phyloP scores from a whole-genome alignment of 768 basidiomycete genomes.

The Auriculariales sp. region DNA sequence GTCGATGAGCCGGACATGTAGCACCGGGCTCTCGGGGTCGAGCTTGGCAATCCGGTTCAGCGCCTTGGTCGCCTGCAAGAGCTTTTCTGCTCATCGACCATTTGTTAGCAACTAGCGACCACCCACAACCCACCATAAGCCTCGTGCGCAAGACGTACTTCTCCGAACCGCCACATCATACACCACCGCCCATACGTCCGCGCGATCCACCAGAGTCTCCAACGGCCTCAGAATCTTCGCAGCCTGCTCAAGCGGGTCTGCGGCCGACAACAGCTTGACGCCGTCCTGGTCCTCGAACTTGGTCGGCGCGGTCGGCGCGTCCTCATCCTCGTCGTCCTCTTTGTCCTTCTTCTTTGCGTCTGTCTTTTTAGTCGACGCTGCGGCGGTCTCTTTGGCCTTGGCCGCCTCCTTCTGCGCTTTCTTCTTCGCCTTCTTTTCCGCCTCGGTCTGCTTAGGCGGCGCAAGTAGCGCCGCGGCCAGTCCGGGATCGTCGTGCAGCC shows the following conservation, averaged over 20 bases:
- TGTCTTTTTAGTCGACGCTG: conserved; percentile 20
- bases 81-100: conserved; percentile 41
- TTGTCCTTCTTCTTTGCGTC: background rate
- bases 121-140: no score
- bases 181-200: conserved; percentile 57
- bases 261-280: conserved; percentile 41
- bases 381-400: conserved; percentile 9
- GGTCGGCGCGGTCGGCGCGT: conserved; percentile 35
- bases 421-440: conserved; percentile 72
- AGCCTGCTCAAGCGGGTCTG: conserved; percentile 63
- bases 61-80: conserved; percentile 61
- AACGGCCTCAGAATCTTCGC: conserved; percentile 56
- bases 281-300: conserved; percentile 85
- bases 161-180: conserved; percentile 77
- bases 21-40: conserved; percentile 41
- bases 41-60: conserved; percentile 42
- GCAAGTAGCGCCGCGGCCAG: conserved; percentile 31
- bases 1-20: conserved; percentile 60
- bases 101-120: background rate
- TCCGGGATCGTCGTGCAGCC: conserved; percentile 55
- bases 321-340: conserved; percentile 42
- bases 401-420: conserved; percentile 54
- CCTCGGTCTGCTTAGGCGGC: conserved; percentile 34
- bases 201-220: conserved; percentile 32
- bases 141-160: conserved; percentile 33